A percentile compares a stretch with the other conserved stretches of the same genome.
Evolutionary conservation across 345 rosid genomes (phyloP).

Genomic region (Rhodomyrtus tomentosa): DNA sequence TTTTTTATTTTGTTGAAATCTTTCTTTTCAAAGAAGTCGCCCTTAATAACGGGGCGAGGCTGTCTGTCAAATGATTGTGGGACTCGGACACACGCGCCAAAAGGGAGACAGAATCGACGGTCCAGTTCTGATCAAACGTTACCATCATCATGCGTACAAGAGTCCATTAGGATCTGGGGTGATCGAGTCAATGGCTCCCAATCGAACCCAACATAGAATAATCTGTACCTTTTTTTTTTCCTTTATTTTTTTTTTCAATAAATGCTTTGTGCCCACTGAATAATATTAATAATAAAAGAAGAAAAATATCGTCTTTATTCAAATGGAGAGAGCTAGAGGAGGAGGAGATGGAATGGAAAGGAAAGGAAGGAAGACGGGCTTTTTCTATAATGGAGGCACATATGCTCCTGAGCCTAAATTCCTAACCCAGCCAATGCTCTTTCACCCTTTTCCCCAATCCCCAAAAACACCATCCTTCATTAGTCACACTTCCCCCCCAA

Average conservation of each 20-base stretch:
- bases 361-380: no score
- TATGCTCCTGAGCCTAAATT: slow-evolving; percentile 9
- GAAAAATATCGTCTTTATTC: neutral
- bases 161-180: neutral
- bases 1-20: neutral
- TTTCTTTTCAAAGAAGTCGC: neutral
- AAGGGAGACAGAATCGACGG: neutral
- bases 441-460: slow-evolving; percentile 21
- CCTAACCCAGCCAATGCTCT: slow-evolving; percentile 19
- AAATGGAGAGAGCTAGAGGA: neutral
- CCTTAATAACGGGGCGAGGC: neutral
- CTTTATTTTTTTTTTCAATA: neutral
- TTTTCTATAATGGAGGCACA: neutral
- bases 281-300: neutral
- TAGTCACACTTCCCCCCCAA: slow-evolving; percentile 5
- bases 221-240: neutral
- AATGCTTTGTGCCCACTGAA: neutral
- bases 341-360: no score
- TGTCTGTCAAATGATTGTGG: neutral
- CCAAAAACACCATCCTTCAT: slow-evolving; percentile 1
- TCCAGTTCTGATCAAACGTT: neutral
- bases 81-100: neutral
- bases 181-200: neutral
- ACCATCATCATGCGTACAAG: neutral
- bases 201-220: neutral